Evolutionary conservation across 2,329 filamentous ascomycete genomes (phyloP), one percentile per base, ranked within the genome.

Genomic region (Diaporthe longicolla): DNA sequence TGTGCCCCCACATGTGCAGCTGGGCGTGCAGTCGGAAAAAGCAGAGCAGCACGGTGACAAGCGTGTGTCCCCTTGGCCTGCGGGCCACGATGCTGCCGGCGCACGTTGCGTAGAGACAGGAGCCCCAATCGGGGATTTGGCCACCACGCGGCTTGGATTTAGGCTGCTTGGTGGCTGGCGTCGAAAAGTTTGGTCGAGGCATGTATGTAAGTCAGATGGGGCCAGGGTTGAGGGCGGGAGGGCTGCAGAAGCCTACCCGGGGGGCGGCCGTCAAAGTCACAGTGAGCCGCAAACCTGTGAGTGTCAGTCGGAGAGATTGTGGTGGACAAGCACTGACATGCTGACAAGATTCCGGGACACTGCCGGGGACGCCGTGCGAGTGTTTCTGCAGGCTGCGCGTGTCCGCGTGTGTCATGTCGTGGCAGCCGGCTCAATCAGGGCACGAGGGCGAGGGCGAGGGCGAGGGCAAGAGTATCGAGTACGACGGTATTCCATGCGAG

Each of bases 191-290:
- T 68, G 63, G 63, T 68, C 32, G 63, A 68, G 45, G 61, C 29
- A 48, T 19, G 43, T 21, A 50, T 52, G 48, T 52, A 68, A 40
- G 48, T 52, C 45, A 68, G 45, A 68, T 40, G 21, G 43, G 45
- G 24, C 35, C 59, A 63, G 48, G 63, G 13, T 21, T 48, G n/a
- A 17, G 40, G 45, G 48, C 63, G 21, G 63, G 37, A 54, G 48
- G 63, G 63, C 63, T 68, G 63, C 63, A 66, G 63, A 37, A 66
- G 63, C 45, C 32, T 54, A 68, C 48, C 63, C 63, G 63, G 48
- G 63, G 8, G 32, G 45, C 32, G 63, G n/a, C 45, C n/a, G 3
- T 35, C 26, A 4, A 37, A 13, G 26, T 52, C 63, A 8, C 63
- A 26, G 13, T 13, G 48, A 68, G 63, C 45, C 63, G 32, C 63